Conservation (phyloP, 139 green algal species). For the Yamagishiella unicocca region DNA sequence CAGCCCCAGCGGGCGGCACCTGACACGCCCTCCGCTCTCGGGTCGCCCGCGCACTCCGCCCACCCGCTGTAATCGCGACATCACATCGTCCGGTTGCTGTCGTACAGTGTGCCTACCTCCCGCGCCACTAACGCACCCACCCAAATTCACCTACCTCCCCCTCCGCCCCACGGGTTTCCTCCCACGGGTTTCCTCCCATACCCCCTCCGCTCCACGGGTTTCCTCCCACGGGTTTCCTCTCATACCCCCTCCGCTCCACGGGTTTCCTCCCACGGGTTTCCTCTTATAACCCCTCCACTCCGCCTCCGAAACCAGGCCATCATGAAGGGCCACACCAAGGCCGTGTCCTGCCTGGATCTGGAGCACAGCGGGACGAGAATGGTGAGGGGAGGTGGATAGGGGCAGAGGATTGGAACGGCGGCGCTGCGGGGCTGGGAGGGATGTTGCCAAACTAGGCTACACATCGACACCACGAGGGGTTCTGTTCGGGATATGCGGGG, state of each 20-base stretch:
- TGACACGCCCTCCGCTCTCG: not conserved
- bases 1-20: not conserved
- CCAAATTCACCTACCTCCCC: not conserved
- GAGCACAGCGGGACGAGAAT: constrained; percentile 84
- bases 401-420: not conserved
- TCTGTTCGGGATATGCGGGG: not conserved
- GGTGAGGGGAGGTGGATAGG: constrained; percentile 30
- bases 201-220: not conserved
- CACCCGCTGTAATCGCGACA: no score
- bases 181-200: not conserved
- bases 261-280: not conserved
- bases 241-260: no score
- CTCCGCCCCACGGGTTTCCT: not conserved
- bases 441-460: no score
- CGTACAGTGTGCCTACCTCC: not conserved
- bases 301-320: not conserved
- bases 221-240: not conserved
- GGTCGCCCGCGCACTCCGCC: not conserved
- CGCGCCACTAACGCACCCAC: not conserved
- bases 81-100: not conserved
- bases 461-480: no score
- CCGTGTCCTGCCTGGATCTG: constrained; percentile 81
- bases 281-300: not conserved
- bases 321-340: constrained; percentile 68
- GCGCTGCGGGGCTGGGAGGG: not conserved